Base-by-base conservation (phyloP, 176 grass and related monocot species). In the Saccharum officinarum region DNA sequence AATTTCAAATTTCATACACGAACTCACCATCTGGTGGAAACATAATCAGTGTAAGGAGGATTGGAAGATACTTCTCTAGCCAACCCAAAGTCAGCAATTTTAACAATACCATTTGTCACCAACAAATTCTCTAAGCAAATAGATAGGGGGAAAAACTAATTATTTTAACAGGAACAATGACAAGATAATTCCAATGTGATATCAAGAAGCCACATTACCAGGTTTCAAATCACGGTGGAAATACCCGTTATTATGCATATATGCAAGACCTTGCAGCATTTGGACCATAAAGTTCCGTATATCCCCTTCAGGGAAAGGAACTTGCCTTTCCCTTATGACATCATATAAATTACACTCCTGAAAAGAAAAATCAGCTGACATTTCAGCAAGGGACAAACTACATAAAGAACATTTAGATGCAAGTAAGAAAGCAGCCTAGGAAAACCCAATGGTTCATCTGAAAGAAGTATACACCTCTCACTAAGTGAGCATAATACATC, bases 21-120 rank as follows among this genome's bases (percentile, higher is more conserved):
- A 52, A 84, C 83, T 94, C 78, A 97, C 95, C 95, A 97, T 97
- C 95, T 92, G 49, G 95, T 97, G 68, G 95, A 97, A 81, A 97
- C 95, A 89, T 97, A 97, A 81, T 97, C 95, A 41, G 95, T 97
- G 82, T 95, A 97, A 52, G 95, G 95, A 93, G 92, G 90, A 39
- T 68, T 87, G 30, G 95, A 97, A 61, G 75, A 86, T 69, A 97
- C 76, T 93, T 97, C 95, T 86, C 95, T 94, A 84, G 95, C 95
- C 85, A 97, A 82, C n/a, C 95, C 95, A 69, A 97, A 95, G 83
- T 97, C 95, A 20, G 95, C 95, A 91, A 97, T 92, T 89, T 97
- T 97, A 42, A 97, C 84, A 61, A 84, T 78, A 54, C 84, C 87
- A 84, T 88, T 77, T 83, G 88, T 86, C 20, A 95, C 92, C 79